These are phyloP conservation scores for Cutaneotrichosporon mucoides DNA, from an alignment of 1,284 basidiomycete genomes.

Conservation along the genomic window DNA sequence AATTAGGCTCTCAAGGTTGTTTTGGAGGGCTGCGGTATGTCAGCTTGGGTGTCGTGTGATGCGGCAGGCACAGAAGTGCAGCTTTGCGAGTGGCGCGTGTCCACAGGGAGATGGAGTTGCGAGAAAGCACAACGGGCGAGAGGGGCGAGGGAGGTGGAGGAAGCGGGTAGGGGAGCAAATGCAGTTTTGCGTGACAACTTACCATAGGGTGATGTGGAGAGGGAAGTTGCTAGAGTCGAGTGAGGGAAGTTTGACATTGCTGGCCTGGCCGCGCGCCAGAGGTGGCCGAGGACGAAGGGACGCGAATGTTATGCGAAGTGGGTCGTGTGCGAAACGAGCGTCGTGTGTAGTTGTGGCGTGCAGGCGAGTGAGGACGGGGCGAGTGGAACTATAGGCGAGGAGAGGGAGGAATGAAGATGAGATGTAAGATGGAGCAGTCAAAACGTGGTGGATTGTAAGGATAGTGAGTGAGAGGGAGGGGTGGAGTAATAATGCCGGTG, in stretches of 20 bases:
- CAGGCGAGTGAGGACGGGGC: too few species aligned
- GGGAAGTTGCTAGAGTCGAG: constrained; percentile 36
- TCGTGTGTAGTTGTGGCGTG: too few species aligned
- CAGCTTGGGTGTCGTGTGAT: background rate
- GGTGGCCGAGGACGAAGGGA: constrained; percentile 13
- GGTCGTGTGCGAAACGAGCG: too few species aligned
- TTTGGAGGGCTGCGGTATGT: constrained; percentile 34
- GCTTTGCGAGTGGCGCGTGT: background rate
- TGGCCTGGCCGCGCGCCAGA: background rate
- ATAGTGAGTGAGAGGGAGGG: too few species aligned
- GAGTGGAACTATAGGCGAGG: too few species aligned
- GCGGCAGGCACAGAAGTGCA: background rate
- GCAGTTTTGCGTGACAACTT: constrained; percentile 13
- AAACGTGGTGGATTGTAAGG: too few species aligned
- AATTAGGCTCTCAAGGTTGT: constrained; percentile 46
- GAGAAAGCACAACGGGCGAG: background rate
- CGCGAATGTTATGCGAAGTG: too few species aligned
- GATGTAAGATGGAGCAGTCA: too few species aligned
- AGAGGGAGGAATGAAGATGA: too few species aligned
- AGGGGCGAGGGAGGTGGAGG: too few species aligned
- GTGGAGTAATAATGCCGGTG: too few species aligned
- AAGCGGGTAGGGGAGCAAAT: too few species aligned
- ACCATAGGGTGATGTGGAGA: constrained; percentile 45
- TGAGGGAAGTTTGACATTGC: constrained; percentile 46
- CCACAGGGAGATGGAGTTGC: background rate